Percentiles rank a stretch among this genome's conserved stretches.
These are phyloP conservation scores for Eucalyptus regnans DNA, from an alignment of 345 rosid species.

Conservation along the genomic window DNA sequence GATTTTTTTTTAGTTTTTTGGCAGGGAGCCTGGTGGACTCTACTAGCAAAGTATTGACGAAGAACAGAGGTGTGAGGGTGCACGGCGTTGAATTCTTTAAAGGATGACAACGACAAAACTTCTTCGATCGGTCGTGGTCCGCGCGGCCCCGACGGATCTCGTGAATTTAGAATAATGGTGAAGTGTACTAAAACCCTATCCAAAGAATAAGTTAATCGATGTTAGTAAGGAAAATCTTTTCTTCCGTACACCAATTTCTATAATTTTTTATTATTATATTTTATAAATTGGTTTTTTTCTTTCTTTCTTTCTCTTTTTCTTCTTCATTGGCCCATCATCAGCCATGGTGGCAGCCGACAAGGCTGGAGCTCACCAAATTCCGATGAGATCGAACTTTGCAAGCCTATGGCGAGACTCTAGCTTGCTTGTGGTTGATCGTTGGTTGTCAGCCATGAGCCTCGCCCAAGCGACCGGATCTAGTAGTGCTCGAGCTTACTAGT, in stretches of 20 bases:
- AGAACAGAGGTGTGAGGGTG: background rate
- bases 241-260: too few species aligned
- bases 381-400: accelerated
- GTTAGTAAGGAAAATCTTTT: background rate
- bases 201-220: background rate
- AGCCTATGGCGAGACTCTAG: too few species aligned
- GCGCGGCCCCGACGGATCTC: background rate
- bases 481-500: too few species aligned
- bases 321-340: too few species aligned
- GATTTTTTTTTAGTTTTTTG: background rate
- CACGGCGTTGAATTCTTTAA: background rate
- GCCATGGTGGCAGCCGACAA: accelerated
- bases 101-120: background rate
- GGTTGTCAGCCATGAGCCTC: accelerated
- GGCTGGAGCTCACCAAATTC: too few species aligned
- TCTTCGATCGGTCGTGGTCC: background rate
- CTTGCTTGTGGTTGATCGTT: too few species aligned
- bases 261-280: too few species aligned
- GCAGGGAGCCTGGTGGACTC: background rate
- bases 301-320: too few species aligned
- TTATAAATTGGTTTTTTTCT: accelerated
- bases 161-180: background rate
- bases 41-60: background rate
- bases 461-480: too few species aligned
- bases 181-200: background rate